Conservation (phyloP, 768 basidiomycete species). For the Lactarius hatsudake region DNA sequence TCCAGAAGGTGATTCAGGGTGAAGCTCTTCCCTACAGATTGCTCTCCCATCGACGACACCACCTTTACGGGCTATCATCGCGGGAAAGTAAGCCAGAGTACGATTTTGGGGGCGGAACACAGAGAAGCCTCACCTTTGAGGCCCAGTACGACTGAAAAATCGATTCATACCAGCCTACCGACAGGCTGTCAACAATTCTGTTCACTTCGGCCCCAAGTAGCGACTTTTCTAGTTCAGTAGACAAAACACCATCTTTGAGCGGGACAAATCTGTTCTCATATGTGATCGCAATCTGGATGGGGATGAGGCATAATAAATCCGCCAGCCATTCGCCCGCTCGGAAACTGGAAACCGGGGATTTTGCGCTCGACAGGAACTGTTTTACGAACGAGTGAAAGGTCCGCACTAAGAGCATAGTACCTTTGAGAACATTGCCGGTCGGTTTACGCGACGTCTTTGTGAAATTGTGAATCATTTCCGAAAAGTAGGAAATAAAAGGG, state of each 20-base stretch:
- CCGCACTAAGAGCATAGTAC: slow-evolving; percentile 30
- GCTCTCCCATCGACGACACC: slow-evolving; percentile 68
- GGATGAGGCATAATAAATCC: slow-evolving; percentile 58
- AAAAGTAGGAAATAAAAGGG: slow-evolving; percentile 43
- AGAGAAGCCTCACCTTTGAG: slow-evolving; percentile 39
- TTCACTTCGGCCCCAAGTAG: slow-evolving; percentile 61
- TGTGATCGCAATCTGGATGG: slow-evolving; percentile 60
- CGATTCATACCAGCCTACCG: slow-evolving; percentile 65
- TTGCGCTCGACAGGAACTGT: slow-evolving; percentile 1
- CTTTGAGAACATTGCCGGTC: slow-evolving; percentile 42
- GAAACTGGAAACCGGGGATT: slow-evolving; percentile 37
- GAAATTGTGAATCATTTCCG: slow-evolving; percentile 44
- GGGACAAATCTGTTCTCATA: slow-evolving; percentile 61
- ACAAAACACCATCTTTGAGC: slow-evolving; percentile 57
- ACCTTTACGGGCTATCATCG: slow-evolving; percentile 52
- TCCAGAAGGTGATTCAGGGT: slow-evolving; percentile 59
- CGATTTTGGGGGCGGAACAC: not conserved
- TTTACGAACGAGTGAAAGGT: slow-evolving; percentile 33
- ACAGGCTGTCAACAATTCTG: slow-evolving; percentile 51
- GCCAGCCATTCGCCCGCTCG: slow-evolving; percentile 61
- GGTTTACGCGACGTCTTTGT: slow-evolving; percentile 53
- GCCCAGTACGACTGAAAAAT: slow-evolving; percentile 64
- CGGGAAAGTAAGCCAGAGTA: not conserved
- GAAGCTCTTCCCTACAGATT: slow-evolving; percentile 63
- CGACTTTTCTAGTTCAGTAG: slow-evolving; percentile 48